Evolutionary conservation across 2,329 filamentous ascomycete genomes (phyloP).

Genomic region (Colletotrichum theobromicola): DNA sequence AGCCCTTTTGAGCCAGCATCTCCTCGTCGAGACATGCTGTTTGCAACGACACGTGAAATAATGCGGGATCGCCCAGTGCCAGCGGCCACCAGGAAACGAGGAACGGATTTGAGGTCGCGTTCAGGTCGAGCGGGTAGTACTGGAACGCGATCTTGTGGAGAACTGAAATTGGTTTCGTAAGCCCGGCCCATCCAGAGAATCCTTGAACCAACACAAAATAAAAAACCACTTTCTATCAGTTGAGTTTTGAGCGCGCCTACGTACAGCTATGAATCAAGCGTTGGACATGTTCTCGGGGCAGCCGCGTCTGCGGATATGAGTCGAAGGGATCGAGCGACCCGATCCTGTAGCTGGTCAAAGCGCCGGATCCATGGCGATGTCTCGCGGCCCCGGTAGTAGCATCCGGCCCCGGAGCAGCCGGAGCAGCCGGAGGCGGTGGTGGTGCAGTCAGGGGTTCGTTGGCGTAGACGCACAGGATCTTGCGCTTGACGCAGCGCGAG

Average conservation of each 20-base stretch:
- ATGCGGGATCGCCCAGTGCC: conserved; percentile 57
- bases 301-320: conserved; percentile 58
- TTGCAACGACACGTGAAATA: conserved; percentile 65
- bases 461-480: conserved; percentile 53
- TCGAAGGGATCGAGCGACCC: conserved; percentile 59
- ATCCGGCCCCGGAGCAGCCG: not conserved
- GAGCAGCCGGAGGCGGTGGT: not conserved
- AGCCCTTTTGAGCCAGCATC: conserved; percentile 54
- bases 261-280: conserved; percentile 61
- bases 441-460: conserved; percentile 53
- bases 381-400: not conserved
- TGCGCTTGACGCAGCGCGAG: conserved; percentile 58
- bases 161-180: conserved; percentile 46
- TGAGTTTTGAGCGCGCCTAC: conserved; percentile 26
- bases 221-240: not conserved
- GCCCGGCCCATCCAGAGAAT: not conserved
- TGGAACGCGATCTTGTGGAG: conserved; percentile 63
- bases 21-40: conserved; percentile 64
- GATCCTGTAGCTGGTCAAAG: conserved; percentile 31
- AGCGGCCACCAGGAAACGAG: conserved; percentile 65
- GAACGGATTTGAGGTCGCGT: conserved; percentile 59
- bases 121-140: conserved; percentile 63
- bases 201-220: not conserved
- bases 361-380: not conserved
- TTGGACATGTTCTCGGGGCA: conserved; percentile 56